These are phyloP conservation scores for Aureobasidium sp. DNA, from an alignment of 2,329 filamentous ascomycete genomes.

Conservation along the genomic window DNA sequence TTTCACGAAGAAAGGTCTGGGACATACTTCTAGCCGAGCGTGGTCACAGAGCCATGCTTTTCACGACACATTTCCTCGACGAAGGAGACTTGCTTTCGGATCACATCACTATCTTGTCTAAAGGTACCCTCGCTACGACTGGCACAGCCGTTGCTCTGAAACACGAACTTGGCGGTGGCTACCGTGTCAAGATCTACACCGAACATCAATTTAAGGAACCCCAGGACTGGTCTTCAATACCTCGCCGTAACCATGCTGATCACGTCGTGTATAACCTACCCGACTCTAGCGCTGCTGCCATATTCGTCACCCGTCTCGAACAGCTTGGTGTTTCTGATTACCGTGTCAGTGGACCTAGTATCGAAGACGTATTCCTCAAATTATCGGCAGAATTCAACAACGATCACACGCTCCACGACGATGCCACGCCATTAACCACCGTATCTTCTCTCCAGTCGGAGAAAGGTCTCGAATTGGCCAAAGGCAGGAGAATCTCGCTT, in stretches of 20 bases:
- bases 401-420: constrained; percentile 18
- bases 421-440: constrained; percentile 16
- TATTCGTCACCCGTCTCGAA: constrained; percentile 65
- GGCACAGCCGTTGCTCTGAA: constrained; percentile 85
- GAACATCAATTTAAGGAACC: constrained; percentile 38
- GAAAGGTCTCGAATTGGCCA: constrained; percentile 45
- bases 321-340: constrained; percentile 64
- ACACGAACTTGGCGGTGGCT: constrained; percentile 72
- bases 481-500: constrained; percentile 64
- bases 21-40: constrained; percentile 83
- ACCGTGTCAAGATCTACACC: constrained; percentile 69
- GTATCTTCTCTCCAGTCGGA: constrained; percentile 17
- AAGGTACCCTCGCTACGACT: constrained; percentile 71
- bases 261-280: constrained; percentile 66
- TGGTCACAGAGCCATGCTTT: constrained; percentile 70
- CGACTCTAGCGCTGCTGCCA: constrained; percentile 62
- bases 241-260: constrained; percentile 54
- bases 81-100: constrained; percentile 87
- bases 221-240: constrained; percentile 24
- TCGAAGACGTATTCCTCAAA: constrained; percentile 87
- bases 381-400: constrained; percentile 71
- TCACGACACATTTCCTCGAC: constrained; percentile 91
- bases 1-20: constrained; percentile 86
- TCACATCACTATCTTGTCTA: constrained; percentile 80
- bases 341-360: constrained; percentile 78